Percentiles rank a stretch among this genome's conserved stretches.
Conservation (phyloP, 441 rosid species). For the Lepidium campestre region DNA sequence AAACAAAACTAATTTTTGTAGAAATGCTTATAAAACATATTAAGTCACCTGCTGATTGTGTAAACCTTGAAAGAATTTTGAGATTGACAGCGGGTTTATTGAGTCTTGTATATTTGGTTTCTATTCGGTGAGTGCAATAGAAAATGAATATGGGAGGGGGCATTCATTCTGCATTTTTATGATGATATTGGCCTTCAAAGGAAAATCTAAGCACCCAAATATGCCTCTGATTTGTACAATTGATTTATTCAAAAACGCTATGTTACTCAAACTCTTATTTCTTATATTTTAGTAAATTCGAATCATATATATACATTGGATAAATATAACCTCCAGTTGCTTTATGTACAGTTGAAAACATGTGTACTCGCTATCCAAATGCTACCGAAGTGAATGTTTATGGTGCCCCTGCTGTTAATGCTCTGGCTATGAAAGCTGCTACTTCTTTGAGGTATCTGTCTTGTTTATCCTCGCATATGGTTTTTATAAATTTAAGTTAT, state of each 20-base stretch:
- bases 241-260: neutral
- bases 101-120: neutral
- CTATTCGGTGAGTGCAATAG: neutral
- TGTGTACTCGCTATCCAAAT: conserved; percentile 86
- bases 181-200: neutral
- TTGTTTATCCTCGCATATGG: neutral
- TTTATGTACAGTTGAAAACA: conserved; percentile 70
- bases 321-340: neutral
- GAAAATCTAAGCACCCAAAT: neutral
- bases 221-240: neutral
- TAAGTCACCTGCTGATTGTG: neutral
- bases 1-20: neutral
- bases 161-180: neutral
- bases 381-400: conserved; percentile 79
- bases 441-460: conserved; percentile 56
- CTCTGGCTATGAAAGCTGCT: conserved; percentile 70
- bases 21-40: neutral
- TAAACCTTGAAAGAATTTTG: neutral
- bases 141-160: neutral
- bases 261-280: neutral
- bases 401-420: conserved; percentile 55
- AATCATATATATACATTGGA: neutral
- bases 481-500: neutral
- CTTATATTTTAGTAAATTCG: neutral
- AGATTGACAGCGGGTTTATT: neutral